These are phyloP conservation scores for Kalmusia sp. DNA, from an alignment of 2,329 filamentous ascomycete species.

Conservation along the genomic window DNA sequence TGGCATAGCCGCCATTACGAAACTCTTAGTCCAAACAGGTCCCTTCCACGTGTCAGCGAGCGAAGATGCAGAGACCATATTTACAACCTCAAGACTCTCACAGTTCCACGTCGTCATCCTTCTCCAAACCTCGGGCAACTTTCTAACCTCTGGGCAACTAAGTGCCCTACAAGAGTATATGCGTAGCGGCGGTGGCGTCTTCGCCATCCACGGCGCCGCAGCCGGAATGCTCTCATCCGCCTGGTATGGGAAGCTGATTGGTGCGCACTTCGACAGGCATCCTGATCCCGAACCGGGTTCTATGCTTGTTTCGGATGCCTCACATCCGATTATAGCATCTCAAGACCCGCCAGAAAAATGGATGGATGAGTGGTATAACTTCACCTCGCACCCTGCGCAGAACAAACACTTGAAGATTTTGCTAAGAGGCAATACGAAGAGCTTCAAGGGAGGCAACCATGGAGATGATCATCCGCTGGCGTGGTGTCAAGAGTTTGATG, in stretches of 20 bases:
- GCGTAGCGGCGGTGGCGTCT: slow-evolving; percentile 27
- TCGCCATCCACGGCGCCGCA: slow-evolving; percentile 35
- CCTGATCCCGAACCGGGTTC: slow-evolving; percentile 27
- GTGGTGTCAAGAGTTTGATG: slow-evolving; percentile 40
- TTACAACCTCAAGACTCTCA: slow-evolving; percentile 8
- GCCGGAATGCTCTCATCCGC: slow-evolving; percentile 28
- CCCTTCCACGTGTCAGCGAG: slow-evolving; percentile 22
- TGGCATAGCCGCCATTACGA: slow-evolving; percentile 14
- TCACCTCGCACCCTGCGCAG: slow-evolving; percentile 27
- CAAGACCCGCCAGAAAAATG: slow-evolving; percentile 15
- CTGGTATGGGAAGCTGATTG: slow-evolving; percentile 32
- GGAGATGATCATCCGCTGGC: slow-evolving; percentile 35
- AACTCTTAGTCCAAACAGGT: not conserved
- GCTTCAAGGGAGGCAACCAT: slow-evolving; percentile 29
- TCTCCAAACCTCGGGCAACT: not conserved
- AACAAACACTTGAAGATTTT: slow-evolving; percentile 28
- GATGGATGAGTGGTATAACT: slow-evolving; percentile 42
- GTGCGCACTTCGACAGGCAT: slow-evolving; percentile 36
- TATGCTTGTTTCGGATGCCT: slow-evolving; percentile 16
- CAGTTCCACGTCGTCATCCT: not conserved
- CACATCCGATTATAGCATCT: slow-evolving; percentile 15
- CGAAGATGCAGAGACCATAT: slow-evolving; percentile 27
- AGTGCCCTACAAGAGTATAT: slow-evolving; percentile 24
- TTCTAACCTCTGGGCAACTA: slow-evolving; percentile 14
- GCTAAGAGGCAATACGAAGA: slow-evolving; percentile 26